Base-by-base conservation (phyloP, 768 basidiomycete species). In the Collybiopsis confluens region DNA sequence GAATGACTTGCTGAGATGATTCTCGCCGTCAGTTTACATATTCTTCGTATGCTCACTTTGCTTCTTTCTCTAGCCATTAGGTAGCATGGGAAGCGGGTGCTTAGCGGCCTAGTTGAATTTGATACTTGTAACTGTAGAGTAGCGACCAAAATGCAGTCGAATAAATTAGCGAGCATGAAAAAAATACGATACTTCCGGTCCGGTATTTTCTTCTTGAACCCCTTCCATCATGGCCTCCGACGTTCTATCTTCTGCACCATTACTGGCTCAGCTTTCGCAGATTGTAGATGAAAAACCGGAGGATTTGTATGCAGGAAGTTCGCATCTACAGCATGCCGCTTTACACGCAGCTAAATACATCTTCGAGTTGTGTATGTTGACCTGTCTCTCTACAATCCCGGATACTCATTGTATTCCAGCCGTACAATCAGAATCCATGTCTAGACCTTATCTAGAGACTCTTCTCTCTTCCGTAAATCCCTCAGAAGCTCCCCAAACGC, bases 261-360 rank as follows among this genome's bases (percentile, higher is more conserved):
- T 79, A 54, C 71, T 89, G 26, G 67, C 66, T 38, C 61, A 60
- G 42, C 74, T 90, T 38, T 79, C 85, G 20, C 64, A 67, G n/a
- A 63, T 85, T 28, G 66, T 90, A 10, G 82, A 82, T 30, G 70
- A 74, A 36, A 70, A 71, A 27, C 75, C 80, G 23, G 80, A 87
- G 63, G 70, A 69, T 7, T 69, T 91, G 56, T 78, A 79, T n/a
- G 62, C 67, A 9, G 81, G 84, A 42, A 81, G 71, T 64, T 59
- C 68, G 43, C 78, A 79, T 38, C 73, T 90, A 26, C 77, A 77
- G 40, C 64, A 68, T 49, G 77, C 81, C 46, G 83, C 88, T 16
- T 70, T 92, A 24, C 65, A 71, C 50, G 88, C 88, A n/a, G 70
- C 85, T 20, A 88, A 90, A 70, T 81, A 78, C 62, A 67, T 90